Evolutionary conservation across 345 rosid species (phyloP).

Genomic region (Linum trigynum): DNA sequence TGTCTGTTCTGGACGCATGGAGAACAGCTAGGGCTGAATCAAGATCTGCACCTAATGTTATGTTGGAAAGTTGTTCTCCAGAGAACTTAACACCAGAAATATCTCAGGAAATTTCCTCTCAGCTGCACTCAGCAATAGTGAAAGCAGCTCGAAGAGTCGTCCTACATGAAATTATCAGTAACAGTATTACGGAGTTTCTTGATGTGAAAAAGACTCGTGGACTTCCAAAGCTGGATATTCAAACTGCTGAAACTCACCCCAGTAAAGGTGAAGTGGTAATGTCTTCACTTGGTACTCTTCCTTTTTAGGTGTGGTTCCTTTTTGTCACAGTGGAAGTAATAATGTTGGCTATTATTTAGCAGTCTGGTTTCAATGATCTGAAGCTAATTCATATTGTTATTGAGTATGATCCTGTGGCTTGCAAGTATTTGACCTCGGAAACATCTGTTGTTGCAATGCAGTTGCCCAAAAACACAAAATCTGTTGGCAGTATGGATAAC

Average conservation of each 20-base stretch:
- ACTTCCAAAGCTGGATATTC: slow-evolving; percentile 33
- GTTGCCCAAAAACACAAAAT: slow-evolving; percentile 31
- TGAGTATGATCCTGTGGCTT: slow-evolving; percentile 22
- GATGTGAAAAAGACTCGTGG: slow-evolving; percentile 38
- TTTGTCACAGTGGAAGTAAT: slow-evolving; percentile 5
- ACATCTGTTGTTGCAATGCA: slow-evolving; percentile 17
- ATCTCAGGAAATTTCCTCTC: slow-evolving; percentile 62
- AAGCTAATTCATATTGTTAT: slow-evolving; percentile 16
- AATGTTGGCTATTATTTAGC: slow-evolving; percentile 20
- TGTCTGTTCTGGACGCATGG: slow-evolving; percentile 47
- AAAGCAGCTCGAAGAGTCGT: slow-evolving; percentile 70
- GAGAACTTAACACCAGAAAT: slow-evolving; percentile 39
- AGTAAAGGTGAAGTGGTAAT: slow-evolving; percentile 29
- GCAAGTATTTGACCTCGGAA: slow-evolving; percentile 15
- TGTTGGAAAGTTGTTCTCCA: slow-evolving; percentile 23
- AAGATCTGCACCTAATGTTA: slow-evolving; percentile 17
- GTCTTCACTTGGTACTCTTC: slow-evolving; percentile 1
- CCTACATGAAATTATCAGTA: slow-evolving; percentile 74
- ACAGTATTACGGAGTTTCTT: slow-evolving; percentile 44
- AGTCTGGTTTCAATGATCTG: slow-evolving; percentile 34
- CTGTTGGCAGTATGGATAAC: slow-evolving; percentile 64
- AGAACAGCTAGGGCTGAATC: slow-evolving; percentile 24
- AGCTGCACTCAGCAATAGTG: slow-evolving; percentile 71
- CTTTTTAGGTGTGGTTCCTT: background rate
- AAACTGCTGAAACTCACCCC: slow-evolving; percentile 22